These are phyloP conservation scores for Suillus tomentosus DNA, from an alignment of 768 basidiomycete species.

Conservation along the genomic window DNA sequence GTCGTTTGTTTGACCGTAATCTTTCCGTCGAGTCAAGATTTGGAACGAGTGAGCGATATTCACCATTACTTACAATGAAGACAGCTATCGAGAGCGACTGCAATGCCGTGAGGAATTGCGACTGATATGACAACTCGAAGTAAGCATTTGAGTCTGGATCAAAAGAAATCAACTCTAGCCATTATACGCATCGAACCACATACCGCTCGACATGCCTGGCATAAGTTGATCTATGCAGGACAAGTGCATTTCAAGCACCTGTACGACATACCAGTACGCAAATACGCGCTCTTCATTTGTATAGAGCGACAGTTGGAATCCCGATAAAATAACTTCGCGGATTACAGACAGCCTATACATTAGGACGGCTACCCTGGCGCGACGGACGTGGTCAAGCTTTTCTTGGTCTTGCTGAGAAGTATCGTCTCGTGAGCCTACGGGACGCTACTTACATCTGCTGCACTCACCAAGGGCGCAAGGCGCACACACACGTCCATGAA, in stretches of 20 bases:
- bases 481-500: constrained; percentile 30
- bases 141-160: constrained; percentile 28
- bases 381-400: constrained; percentile 35
- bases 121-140: constrained; percentile 52
- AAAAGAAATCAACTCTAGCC: constrained; percentile 9
- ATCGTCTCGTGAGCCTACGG: background rate
- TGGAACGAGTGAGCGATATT: background rate
- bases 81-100: constrained; percentile 56
- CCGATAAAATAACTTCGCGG: constrained; percentile 71
- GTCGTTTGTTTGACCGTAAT: constrained; percentile 49
- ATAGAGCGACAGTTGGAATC: constrained; percentile 78
- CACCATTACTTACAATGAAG: constrained; percentile 47
- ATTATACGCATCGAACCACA: background rate
- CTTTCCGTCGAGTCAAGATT: constrained; percentile 31
- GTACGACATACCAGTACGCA: constrained; percentile 73
- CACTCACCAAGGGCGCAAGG: constrained; percentile 23
- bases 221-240: constrained; percentile 52
- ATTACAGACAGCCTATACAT: constrained; percentile 62
- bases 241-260: constrained; percentile 60
- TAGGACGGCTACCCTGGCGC: constrained; percentile 50
- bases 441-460: background rate
- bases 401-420: constrained; percentile 18
- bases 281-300: constrained; percentile 65
- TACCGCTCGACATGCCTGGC: constrained; percentile 41
- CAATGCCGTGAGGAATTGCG: constrained; percentile 54